Base-by-base conservation (phyloP, 2,329 filamentous ascomycete genomes). In the Aspergillus luchuensis region DNA sequence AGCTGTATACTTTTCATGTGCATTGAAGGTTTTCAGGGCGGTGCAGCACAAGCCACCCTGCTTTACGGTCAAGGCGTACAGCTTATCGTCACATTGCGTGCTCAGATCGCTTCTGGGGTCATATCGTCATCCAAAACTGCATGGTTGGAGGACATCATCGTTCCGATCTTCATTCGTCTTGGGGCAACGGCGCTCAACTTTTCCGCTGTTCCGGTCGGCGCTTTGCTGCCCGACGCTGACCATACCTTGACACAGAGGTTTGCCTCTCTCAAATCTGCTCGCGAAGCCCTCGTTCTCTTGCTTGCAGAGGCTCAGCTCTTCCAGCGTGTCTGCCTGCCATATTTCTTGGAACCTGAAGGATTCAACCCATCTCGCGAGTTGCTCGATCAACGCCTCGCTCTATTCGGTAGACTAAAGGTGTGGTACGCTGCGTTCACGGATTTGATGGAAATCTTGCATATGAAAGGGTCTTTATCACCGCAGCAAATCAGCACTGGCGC, bases 1-100 rank as follows among this genome's bases (percentile, higher is more conserved):
- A 75, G 61, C 19, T 75, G 72, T 41, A 63, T 72, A 0, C 57
- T 75, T 4, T 75, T 72, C n/a, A 74, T 74, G 17, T 75, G 73
- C 60, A 72, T 75, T 13, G 73, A 75, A 50, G 61, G 61, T 0
- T 57, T 74, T 1, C 65, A 71, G 36, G 72, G 69, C 2, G 63
- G 60, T 15, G 52, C 68, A 19, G 62, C 64, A 5, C 67, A 73
- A 8, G 71, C 70, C 5, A 38, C 71, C 1, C 63, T 60, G 4
- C 65, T 75, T 2, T 73, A 72, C 33, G 17, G 47, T 5, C 71
- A 75, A 19, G 71, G 71, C 5, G 57, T 68, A 1, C 55, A 56
- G 33, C 62, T 74, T 8, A 69, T 74, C 15, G 47, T 63, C 13
- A 57, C 59, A n/a, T 43, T 70, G n/a, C 69, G 65, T 6, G 21